Evolutionary conservation across 306 rosid species (phyloP).

Genomic region (Cyamopsis tetragonoloba): DNA sequence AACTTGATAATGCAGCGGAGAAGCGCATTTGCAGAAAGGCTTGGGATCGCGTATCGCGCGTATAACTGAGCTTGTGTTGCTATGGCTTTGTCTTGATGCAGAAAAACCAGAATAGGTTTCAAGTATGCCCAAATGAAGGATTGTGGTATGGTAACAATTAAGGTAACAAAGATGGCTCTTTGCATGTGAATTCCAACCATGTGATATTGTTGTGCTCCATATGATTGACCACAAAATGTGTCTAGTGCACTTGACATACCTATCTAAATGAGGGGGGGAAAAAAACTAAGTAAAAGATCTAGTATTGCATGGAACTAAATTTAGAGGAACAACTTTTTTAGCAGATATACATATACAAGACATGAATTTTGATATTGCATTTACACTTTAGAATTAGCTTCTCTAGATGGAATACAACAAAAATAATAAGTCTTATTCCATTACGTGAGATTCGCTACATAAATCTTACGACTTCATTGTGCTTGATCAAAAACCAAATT

Average conservation of each 20-base stretch:
- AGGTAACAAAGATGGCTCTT: constrained; percentile 12
- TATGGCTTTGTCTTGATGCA: constrained; percentile 23
- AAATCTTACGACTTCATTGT: too few species aligned
- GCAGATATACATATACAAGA: too few species aligned
- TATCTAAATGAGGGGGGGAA: constrained; percentile 3
- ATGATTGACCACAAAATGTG: constrained; percentile 33
- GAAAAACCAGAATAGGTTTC: background rate
- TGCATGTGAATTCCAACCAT: constrained; percentile 35
- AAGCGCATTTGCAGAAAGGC: constrained; percentile 47
- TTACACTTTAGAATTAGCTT: too few species aligned
- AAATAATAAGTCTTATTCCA: too few species aligned
- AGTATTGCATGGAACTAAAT: background rate
- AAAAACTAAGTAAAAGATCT: background rate
- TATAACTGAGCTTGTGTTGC: constrained; percentile 47
- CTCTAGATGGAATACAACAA: too few species aligned
- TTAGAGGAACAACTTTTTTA: background rate
- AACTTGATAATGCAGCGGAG: constrained; percentile 50
- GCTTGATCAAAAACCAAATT: too few species aligned
- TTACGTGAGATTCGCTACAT: too few species aligned
- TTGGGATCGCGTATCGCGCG: constrained; percentile 48
- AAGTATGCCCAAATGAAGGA: constrained; percentile 24
- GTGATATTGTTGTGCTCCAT: constrained; percentile 28
- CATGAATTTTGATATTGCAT: too few species aligned
- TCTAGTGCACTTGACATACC: constrained; percentile 34
- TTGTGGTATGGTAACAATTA: constrained; percentile 8